Percentiles rank a stretch among this genome's conserved stretches.
These are phyloP conservation scores for Termitomyces sp. DNA, from an alignment of 768 basidiomycete genomes.

Conservation along the genomic window DNA sequence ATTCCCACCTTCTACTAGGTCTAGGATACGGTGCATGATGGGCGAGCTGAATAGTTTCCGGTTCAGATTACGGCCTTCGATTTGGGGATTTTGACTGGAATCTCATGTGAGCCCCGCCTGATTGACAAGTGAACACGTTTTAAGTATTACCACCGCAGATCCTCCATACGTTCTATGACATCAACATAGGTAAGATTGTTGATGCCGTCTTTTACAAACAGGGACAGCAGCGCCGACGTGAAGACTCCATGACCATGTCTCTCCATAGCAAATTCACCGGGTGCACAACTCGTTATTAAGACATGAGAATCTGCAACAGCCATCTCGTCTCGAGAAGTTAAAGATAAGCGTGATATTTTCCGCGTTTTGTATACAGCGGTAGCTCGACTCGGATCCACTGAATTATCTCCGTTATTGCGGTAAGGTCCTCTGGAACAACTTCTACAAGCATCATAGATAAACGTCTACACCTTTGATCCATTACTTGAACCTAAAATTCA, in stretches of 20 bases:
- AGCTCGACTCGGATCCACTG: no score
- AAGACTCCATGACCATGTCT: background rate
- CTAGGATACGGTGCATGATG: no score
- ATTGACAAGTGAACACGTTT: background rate
- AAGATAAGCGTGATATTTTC: background rate
- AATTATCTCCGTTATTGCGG: no score
- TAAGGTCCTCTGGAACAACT: no score
- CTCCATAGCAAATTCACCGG: constrained; percentile 2
- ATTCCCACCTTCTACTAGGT: no score
- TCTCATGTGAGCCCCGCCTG: background rate
- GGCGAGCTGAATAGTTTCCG: background rate
- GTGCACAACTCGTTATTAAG: constrained; percentile 7
- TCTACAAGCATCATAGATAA: no score
- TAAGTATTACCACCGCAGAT: background rate
- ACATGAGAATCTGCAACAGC: background rate
- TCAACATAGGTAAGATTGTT: constrained; percentile 5
- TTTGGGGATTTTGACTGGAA: background rate
- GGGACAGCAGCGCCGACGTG: background rate
- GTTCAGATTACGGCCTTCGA: background rate
- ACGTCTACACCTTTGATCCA: no score
- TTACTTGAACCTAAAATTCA: no score
- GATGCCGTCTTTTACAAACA: background rate
- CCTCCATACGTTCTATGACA: background rate
- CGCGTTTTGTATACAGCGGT: no score
- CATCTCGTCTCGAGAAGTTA: background rate